phyloP scores from a whole-genome alignment of 192 early-diverging fungal genomes.

The Backusella tuberculispora region DNA sequence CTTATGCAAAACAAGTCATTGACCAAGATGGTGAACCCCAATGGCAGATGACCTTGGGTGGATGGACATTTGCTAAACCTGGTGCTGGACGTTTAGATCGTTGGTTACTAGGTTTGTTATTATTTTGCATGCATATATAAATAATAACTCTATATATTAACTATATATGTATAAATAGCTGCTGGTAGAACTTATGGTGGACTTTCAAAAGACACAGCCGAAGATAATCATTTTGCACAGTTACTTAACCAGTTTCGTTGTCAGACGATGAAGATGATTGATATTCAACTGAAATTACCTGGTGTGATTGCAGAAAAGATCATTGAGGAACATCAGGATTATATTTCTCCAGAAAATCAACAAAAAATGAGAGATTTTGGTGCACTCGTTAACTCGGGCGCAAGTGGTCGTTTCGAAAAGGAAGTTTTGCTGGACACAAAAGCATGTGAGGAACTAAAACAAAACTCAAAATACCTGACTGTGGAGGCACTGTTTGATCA shows the following conservation, averaged over 20 bases:
- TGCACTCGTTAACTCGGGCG: constrained; percentile 24
- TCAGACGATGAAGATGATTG: constrained; percentile 29
- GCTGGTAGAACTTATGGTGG: constrained; percentile 34
- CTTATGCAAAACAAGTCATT: constrained; percentile 28
- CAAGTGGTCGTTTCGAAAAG: constrained; percentile 34
- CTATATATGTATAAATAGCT: constrained; percentile 15
- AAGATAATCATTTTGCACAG: constrained; percentile 33
- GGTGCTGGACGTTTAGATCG: constrained; percentile 26
- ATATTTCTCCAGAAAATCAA: constrained; percentile 11
- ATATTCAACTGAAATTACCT: constrained; percentile 18
- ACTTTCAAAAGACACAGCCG: constrained; percentile 18
- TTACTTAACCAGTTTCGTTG: constrained; percentile 32
- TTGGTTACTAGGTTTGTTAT: constrained; percentile 29
- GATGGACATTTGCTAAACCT: constrained; percentile 39
- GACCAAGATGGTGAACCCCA: constrained; percentile 9
- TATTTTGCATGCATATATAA: background rate
- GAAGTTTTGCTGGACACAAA: constrained; percentile 18
- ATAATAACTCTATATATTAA: background rate
- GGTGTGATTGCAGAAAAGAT: constrained; percentile 19
- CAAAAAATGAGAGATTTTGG: constrained; percentile 25
- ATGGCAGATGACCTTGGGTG: constrained; percentile 32
- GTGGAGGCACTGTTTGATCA: constrained; percentile 31
- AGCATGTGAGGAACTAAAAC: constrained; percentile 30
- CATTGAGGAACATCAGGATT: background rate
- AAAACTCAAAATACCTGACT: constrained; percentile 11